These are phyloP conservation scores for Collybiopsis confluens DNA, from an alignment of 768 basidiomycete species.

Conservation along the genomic window DNA sequence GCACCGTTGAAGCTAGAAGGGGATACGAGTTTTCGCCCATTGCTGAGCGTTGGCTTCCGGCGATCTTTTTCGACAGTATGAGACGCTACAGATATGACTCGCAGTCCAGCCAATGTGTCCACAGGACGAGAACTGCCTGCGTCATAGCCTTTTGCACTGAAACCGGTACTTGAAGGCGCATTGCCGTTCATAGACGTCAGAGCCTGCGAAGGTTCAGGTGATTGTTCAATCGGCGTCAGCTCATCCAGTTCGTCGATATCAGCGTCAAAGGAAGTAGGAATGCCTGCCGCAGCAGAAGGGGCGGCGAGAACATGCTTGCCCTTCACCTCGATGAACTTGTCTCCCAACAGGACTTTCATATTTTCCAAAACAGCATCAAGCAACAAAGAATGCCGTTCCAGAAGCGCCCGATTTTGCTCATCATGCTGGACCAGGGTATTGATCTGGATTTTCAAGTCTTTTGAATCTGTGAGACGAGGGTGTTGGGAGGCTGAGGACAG, in stretches of 20 bases:
- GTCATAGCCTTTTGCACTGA: not conserved
- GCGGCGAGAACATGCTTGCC: not conserved
- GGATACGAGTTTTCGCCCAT: not conserved
- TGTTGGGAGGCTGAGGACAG: not conserved
- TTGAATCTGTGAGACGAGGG: not conserved
- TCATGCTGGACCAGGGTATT: not conserved
- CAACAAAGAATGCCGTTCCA: not conserved
- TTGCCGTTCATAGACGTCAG: not conserved
- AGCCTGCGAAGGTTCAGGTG: not conserved
- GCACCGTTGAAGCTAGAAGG: not conserved
- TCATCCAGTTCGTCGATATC: conserved; percentile 7
- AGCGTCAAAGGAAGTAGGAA: not conserved
- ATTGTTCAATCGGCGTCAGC: not conserved
- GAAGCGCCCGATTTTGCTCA: not conserved
- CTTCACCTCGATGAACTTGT: not conserved
- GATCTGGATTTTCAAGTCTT: not conserved
- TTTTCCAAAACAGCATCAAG: conserved; percentile 3
- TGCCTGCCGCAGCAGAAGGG: not conserved
- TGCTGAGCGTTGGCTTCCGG: not conserved
- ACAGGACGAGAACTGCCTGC: not conserved
- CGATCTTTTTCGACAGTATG: not conserved
- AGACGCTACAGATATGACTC: not conserved
- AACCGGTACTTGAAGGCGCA: not conserved
- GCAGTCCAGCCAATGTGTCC: not conserved
- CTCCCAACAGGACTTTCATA: conserved; percentile 1